phyloP scores from a whole-genome alignment of 495 filamentous ascomycete species.

The Penicillium nucicola region DNA sequence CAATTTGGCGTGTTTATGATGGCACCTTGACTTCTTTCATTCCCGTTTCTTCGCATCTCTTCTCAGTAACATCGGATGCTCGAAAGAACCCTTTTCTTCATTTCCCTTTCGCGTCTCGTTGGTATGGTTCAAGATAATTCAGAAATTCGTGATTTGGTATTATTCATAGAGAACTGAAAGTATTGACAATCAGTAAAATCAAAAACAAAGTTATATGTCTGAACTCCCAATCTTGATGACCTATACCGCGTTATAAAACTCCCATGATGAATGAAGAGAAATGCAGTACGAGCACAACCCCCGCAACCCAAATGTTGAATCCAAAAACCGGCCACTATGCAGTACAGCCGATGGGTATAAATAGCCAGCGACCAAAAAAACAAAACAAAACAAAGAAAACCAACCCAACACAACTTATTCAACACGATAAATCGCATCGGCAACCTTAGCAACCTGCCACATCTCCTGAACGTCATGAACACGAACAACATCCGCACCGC shows the following conservation, averaged over 20 bases:
- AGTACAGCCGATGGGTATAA: background rate
- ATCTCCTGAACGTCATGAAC: conserved; percentile 95
- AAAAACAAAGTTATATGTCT: background rate
- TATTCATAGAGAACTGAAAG: background rate
- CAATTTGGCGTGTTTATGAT: conserved; percentile 6
- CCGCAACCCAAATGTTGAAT: conserved; percentile 27
- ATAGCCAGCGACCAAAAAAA: no score
- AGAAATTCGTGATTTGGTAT: conserved; percentile 17
- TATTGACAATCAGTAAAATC: background rate
- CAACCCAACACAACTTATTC: background rate
- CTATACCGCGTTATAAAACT: conserved; percentile 10
- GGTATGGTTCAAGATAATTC: conserved; percentile 18
- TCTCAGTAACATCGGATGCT: conserved; percentile 10
- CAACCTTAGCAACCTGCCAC: conserved; percentile 81
- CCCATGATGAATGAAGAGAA: conserved; percentile 28
- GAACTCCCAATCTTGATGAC: background rate
- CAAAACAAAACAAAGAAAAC: background rate
- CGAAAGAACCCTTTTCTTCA: conserved; percentile 4
- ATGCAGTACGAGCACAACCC: background rate
- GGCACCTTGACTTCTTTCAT: background rate
- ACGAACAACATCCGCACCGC: conserved; percentile 91
- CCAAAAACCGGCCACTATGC: conserved; percentile 8
- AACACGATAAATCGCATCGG: conserved; percentile 80
- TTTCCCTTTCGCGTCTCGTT: conserved; percentile 9
- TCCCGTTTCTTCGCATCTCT: conserved; percentile 3